These are phyloP conservation scores for Hypoxylon fuscum DNA, from an alignment of 495 filamentous ascomycete genomes.

Conservation along the genomic window DNA sequence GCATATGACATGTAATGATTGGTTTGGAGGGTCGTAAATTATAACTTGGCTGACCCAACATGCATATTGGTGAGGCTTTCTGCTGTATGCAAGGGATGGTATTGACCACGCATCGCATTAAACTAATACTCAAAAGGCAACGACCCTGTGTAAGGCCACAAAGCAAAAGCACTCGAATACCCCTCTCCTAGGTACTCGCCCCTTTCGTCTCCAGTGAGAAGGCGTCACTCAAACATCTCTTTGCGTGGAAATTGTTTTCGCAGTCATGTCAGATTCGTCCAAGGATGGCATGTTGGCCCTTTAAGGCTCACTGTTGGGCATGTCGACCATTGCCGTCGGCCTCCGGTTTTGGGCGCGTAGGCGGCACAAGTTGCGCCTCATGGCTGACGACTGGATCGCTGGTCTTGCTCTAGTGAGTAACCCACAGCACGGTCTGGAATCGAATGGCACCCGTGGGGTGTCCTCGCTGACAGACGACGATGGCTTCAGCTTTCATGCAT, in stretches of 20 bases:
- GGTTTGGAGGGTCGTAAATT: too few relatives aligned
- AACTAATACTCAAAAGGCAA: too few relatives aligned
- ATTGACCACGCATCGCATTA: too few relatives aligned
- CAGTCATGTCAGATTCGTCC: conserved; percentile 18
- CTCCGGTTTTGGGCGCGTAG: conserved; percentile 34
- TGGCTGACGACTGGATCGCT: conserved; percentile 41
- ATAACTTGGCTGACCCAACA: too few relatives aligned
- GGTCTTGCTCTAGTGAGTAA: conserved; percentile 27
- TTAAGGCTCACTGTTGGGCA: conserved; percentile 7
- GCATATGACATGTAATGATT: too few relatives aligned
- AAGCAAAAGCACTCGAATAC: neutral
- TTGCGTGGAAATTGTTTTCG: neutral
- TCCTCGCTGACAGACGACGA: neutral
- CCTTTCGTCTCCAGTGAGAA: neutral
- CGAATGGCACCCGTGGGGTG: too few relatives aligned
- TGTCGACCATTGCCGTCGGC: conserved; percentile 13
- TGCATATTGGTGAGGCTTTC: too few relatives aligned
- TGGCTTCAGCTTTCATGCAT: conserved; percentile 2
- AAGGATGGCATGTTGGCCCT: conserved; percentile 18
- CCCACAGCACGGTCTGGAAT: neutral
- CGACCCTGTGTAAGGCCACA: neutral
- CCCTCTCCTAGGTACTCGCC: neutral
- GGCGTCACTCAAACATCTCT: conserved; percentile 1
- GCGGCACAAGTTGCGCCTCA: conserved; percentile 18
- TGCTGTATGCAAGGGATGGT: too few relatives aligned